Evolutionary conservation across 371 early-diverging fungal species (phyloP), one percentile per base, ranked within the genome.

Genomic region (Apophysomyces sp.): DNA sequence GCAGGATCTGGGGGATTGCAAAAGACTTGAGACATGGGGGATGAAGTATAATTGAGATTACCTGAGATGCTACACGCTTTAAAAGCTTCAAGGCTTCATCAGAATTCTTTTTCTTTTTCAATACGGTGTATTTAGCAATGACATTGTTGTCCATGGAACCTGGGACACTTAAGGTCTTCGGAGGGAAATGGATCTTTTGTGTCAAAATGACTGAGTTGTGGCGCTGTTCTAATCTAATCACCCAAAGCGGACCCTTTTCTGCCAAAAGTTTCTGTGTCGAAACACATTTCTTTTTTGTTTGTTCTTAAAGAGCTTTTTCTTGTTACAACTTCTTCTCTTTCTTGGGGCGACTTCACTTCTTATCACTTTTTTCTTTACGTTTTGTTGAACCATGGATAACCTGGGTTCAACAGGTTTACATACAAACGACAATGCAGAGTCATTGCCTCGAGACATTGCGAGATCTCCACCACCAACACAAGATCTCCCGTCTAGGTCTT

Each of bases 171-270:
- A 11, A 13, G 8, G 34, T 41, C 16, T 40, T n/a, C 34, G 7
- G 18, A 27, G 52, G 21, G n/a, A 40, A 52, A 28, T n/a, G n/a
- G n/a, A n/a, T n/a, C n/a, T n/a, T n/a, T n/a, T n/a, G n/a, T 29
- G 51, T 41, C 60, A 24, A 2, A 83, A 92, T 92, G 53, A 64
- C 73, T 18, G 82, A 89, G 65, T 81, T 90, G 28, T 60, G 84
- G 36, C 85, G 78, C 21, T 9, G 49, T 44, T 21, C 24, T 21
- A 44, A 44, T 44, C 26, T 44, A 68, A 55, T 49, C 29, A 8
- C 30, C 15, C 21, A 18, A 34, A 37, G 12, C 36, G 24, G 15
- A 37, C 31, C 18, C 21, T 18, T 32, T 39, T 36, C 40, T 36
- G 39, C 39, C 57, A 57, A 40, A 31, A 34, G 26, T 32, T 52